These are phyloP conservation scores for Alternaria atra DNA, from an alignment of 2,329 filamentous ascomycete genomes.

Conservation along the genomic window DNA sequence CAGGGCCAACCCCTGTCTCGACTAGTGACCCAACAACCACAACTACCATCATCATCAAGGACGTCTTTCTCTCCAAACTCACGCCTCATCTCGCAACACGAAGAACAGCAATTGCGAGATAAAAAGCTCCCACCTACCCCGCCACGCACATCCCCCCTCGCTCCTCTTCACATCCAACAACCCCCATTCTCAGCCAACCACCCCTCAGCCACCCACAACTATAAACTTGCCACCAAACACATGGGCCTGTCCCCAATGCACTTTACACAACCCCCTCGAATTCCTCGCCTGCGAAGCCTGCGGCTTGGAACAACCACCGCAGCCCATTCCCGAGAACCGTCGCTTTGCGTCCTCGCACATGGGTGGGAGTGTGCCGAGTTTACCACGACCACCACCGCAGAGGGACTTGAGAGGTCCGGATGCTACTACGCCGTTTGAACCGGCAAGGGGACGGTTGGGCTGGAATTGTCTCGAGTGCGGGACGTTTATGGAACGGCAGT, in stretches of 20 bases:
- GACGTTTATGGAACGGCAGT: conserved; percentile 62
- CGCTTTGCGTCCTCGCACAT: conserved; percentile 38
- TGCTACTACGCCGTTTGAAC: conserved; percentile 53
- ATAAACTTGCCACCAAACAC: conserved; percentile 42
- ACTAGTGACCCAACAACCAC: conserved; percentile 35
- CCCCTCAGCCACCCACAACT: conserved; percentile 22
- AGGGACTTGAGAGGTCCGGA: conserved; percentile 37
- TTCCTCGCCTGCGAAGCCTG: conserved; percentile 70
- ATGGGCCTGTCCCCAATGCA: conserved; percentile 70
- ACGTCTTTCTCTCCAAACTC: background rate
- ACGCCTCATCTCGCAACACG: conserved; percentile 37
- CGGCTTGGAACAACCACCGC: conserved; percentile 62
- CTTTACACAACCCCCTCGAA: conserved; percentile 67
- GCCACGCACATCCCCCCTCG: conserved; percentile 26
- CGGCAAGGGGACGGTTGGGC: conserved; percentile 60
- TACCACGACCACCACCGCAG: conserved; percentile 46
- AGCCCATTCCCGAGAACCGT: conserved; percentile 46
- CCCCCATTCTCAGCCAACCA: conserved; percentile 32
- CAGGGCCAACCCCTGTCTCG: conserved; percentile 47
- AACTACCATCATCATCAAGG: background rate
- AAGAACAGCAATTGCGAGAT: conserved; percentile 37
- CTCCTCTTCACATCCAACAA: background rate
- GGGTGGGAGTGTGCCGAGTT: conserved; percentile 17
- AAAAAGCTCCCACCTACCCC: conserved; percentile 44
- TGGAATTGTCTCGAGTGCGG: conserved; percentile 69